phyloP scores from a whole-genome alignment of 2,329 filamentous ascomycete genomes.

The Acrodontium crateriforme region DNA sequence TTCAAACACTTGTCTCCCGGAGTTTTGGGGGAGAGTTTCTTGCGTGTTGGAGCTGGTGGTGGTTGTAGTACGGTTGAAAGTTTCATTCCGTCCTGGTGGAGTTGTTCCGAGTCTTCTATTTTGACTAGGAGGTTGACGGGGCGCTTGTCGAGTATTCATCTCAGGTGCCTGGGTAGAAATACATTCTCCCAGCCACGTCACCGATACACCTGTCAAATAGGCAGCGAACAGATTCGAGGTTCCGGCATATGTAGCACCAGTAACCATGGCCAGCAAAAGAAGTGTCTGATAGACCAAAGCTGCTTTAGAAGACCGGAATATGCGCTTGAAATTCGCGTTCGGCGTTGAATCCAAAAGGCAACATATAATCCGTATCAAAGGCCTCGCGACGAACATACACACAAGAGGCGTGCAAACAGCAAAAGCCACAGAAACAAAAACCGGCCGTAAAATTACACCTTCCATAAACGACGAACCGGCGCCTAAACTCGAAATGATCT shows the following conservation, averaged over 20 bases:
- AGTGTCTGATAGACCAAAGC: conserved; percentile 35
- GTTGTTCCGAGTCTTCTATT: too few species aligned
- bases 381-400: conserved; percentile 34
- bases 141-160: too few species aligned
- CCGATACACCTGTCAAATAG: conserved; percentile 42
- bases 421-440: conserved; percentile 40
- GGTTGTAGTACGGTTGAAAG: conserved; percentile 4
- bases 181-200: conserved; percentile 49
- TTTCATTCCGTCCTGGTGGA: too few species aligned
- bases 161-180: too few species aligned
- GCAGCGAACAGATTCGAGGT: conserved; percentile 50
- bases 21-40: too few species aligned
- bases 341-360: neutral
- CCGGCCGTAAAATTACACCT: conserved; percentile 31
- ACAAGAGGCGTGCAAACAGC: conserved; percentile 33
- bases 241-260: conserved; percentile 43
- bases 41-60: conserved; percentile 1
- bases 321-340: neutral
- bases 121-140: too few species aligned
- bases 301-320: conserved; percentile 16
- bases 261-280: conserved; percentile 37
- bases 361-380: conserved; percentile 20
- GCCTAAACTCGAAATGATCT: conserved; percentile 57
- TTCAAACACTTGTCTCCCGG: conserved; percentile 27
- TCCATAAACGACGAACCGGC: conserved; percentile 19